A percentile compares a stretch with the other conserved stretches of the same genome.
Conservation (phyloP, 192 early-diverging fungal species). For the Coemansia sp. region DNA sequence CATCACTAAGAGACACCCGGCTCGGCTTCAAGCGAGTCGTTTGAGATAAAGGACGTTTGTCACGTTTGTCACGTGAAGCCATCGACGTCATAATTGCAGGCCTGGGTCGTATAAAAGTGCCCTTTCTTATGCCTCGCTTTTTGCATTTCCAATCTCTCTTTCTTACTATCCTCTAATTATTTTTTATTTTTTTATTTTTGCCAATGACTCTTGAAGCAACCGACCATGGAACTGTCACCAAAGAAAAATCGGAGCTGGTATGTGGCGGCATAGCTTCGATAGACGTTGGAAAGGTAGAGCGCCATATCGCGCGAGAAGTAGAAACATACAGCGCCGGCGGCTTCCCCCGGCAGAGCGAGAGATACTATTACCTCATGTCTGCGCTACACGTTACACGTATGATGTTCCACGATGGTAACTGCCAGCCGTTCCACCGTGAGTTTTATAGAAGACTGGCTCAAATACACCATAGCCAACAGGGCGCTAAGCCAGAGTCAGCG, state of each 20-base stretch:
- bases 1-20: neutral
- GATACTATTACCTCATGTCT: slow-evolving; percentile 59
- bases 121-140: neutral
- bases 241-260: slow-evolving; percentile 19
- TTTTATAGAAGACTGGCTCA: slow-evolving; percentile 54
- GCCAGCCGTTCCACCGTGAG: slow-evolving; percentile 55
- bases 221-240: neutral
- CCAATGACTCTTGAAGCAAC: slow-evolving; percentile 11
- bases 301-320: slow-evolving; percentile 49
- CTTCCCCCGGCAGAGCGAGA: slow-evolving; percentile 55
- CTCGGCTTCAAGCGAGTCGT: neutral
- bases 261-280: slow-evolving; percentile 54
- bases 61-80: neutral
- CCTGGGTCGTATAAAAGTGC: neutral
- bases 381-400: slow-evolving; percentile 56
- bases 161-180: neutral
- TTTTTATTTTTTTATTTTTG: neutral
- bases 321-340: slow-evolving; percentile 49
- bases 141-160: neutral
- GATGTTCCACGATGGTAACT: slow-evolving; percentile 57
- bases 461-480: slow-evolving; percentile 56
- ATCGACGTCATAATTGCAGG: neutral
- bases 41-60: neutral
- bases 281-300: slow-evolving; percentile 40
- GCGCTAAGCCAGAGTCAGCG: slow-evolving; percentile 14